Evolutionary conservation across 306 rosid genomes (phyloP).

Genomic region (Vigna mungo): DNA sequence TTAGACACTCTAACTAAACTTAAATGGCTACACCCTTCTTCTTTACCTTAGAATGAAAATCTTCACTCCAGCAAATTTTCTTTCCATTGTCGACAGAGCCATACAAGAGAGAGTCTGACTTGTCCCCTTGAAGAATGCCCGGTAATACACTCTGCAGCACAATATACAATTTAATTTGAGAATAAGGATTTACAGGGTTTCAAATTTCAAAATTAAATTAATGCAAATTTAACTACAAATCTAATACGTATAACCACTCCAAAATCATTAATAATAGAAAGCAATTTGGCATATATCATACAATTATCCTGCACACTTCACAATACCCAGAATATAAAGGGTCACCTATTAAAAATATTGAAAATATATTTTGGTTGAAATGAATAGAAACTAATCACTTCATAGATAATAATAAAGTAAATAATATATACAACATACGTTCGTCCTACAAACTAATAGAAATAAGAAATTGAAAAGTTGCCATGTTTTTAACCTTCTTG

Average conservation of each 20-base stretch:
- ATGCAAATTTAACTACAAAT: constrained; percentile 15
- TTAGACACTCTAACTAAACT: constrained; percentile 21
- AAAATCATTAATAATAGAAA: constrained; percentile 1
- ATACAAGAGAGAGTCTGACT: constrained; percentile 92
- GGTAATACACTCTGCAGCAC: constrained; percentile 92
- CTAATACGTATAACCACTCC: background rate
- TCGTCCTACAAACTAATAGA: background rate
- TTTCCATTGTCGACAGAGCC: constrained; percentile 99
- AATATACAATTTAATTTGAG: constrained; percentile 25
- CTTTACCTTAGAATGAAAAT: constrained; percentile 93
- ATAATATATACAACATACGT: background rate
- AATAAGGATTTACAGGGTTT: constrained; percentile 9
- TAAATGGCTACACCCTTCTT: constrained; percentile 36
- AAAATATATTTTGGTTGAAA: background rate
- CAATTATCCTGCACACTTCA: constrained; percentile 2
- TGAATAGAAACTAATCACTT: constrained; percentile 14
- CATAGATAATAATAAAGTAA: constrained; percentile 10
- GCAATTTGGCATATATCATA: constrained; percentile 13
- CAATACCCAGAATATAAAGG: background rate
- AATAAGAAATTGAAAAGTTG: constrained; percentile 9
- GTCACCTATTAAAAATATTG: background rate
- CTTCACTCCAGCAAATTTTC: constrained; percentile 98
- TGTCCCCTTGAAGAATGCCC: constrained; percentile 99
- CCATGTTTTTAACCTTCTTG: constrained; percentile 1
- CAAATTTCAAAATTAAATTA: constrained; percentile 13